Percentiles rank a stretch among this genome's conserved stretches.
Conservation (phyloP, 1,139 yeast genomes). For the Kodamaea ohmeri region DNA sequence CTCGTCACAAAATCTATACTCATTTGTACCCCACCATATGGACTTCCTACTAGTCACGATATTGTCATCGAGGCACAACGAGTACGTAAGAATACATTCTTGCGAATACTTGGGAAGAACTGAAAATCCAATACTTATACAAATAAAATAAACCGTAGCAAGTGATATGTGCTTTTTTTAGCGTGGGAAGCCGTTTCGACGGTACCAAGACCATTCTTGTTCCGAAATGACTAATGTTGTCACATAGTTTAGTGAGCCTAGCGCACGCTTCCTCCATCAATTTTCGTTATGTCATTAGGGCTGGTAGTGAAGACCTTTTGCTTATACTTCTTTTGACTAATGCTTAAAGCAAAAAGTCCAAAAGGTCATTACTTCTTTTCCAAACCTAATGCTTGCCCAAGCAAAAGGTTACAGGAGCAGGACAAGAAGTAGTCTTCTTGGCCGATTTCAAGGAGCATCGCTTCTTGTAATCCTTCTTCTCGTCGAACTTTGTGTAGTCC, state of each 20-base stretch:
- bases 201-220: constrained; percentile 3
- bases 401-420: constrained; percentile 38
- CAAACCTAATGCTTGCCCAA: constrained; percentile 30
- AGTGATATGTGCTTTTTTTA: constrained; percentile 4
- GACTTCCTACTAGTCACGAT: no score
- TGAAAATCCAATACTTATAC: constrained; percentile 8
- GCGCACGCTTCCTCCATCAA: constrained; percentile 6
- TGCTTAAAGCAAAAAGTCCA: no score
- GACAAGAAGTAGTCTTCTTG: constrained; percentile 21
- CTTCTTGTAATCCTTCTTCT: constrained; percentile 44
- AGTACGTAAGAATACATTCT: background rate
- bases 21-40: no score
- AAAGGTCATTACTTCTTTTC: no score
- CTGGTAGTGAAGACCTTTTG: no score
- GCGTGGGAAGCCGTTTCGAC: constrained; percentile 4
- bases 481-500: constrained; percentile 36
- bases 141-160: constrained; percentile 6
- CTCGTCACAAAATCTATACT: no score
- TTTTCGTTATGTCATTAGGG: constrained; percentile 6
- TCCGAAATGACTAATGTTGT: background rate
- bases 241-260: background rate
- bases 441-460: constrained; percentile 34
- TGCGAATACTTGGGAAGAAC: constrained; percentile 1
- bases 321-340: no score
- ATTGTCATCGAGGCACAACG: background rate